A percentile compares a stretch with the other conserved stretches of the same genome.
phyloP scores from a whole-genome alignment of 306 rosid species.

The Trifolium dubium region DNA sequence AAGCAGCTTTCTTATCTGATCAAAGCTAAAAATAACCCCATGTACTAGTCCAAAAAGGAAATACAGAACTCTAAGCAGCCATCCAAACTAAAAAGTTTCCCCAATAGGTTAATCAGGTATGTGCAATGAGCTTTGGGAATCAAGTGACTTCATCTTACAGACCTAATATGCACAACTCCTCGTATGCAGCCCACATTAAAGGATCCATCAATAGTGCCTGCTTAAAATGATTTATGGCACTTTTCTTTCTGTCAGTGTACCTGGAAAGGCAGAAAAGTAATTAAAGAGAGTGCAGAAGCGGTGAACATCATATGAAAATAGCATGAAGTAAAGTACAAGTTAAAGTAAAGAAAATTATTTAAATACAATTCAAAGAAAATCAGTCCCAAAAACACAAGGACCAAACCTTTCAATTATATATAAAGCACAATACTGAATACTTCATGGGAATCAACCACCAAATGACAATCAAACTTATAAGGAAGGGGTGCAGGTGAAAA shows the following conservation, averaged over 20 bases:
- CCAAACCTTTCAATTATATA: slow-evolving; percentile 19
- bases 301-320: slow-evolving; percentile 8
- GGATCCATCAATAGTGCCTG: slow-evolving; percentile 52
- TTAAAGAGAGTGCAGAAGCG: slow-evolving; percentile 15
- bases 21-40: slow-evolving; percentile 26
- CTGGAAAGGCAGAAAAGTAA: slow-evolving; percentile 43
- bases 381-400: slow-evolving; percentile 4
- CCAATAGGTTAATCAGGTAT: slow-evolving; percentile 13
- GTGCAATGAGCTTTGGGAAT: background rate
- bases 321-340: slow-evolving; percentile 21
- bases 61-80: slow-evolving; percentile 29
- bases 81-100: slow-evolving; percentile 15
- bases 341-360: background rate
- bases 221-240: slow-evolving; percentile 52
- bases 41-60: slow-evolving; percentile 18
- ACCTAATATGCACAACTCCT: slow-evolving; percentile 93
- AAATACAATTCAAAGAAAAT: slow-evolving; percentile 27
- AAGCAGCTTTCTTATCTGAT: slow-evolving; percentile 21
- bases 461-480: slow-evolving; percentile 23
- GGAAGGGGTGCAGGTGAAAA: background rate
- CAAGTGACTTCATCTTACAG: slow-evolving; percentile 37
- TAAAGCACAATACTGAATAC: slow-evolving; percentile 36
- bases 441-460: slow-evolving; percentile 38
- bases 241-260: slow-evolving; percentile 53
- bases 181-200: slow-evolving; percentile 83